Base-by-base conservation (phyloP, 2,329 filamentous ascomycete genomes). In the Colletotrichum agaves region DNA sequence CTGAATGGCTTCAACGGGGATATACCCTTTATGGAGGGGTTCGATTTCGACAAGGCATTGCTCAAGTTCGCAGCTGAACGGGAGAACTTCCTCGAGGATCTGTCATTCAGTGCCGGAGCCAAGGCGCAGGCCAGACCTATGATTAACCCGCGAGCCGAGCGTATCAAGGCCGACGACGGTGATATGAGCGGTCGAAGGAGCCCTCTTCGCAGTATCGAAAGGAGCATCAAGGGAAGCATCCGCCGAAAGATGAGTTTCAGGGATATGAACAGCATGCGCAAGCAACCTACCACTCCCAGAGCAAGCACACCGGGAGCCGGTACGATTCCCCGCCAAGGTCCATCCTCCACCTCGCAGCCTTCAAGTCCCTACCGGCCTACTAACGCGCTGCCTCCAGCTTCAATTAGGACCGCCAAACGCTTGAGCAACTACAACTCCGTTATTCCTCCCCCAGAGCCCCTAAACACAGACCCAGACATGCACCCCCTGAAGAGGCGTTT, bases 341-440 rank as follows among this genome's bases (percentile, higher is more conserved):
- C 57, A 58, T 21, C 55, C 37, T 69, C 69, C 39, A 72, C 67
- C 35, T 23, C 64, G 60, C 52, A 64, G 55, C 17, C 64, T 37
- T 41, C 64, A 59, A 67, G 52, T 63, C 71, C 61, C 70, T 58
- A 33, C 44, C 58, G 41, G 47, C 59, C 72, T 33, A 72, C 71
- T 63, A 60, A 39, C 49, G 63, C 63, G 23, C 53, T 67, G 71
- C 64, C 73, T 71, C 56, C 71, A 87, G 87, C 86, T 67, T 89
- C 87, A 50, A 81, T 89, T 70, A 90, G 94, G 73, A 97, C 94
- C 5, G 90, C 94, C 41, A 96, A 90, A 80, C 89, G 96, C 73
- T 83, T 98, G 72, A 98, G 95, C 79, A 97, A 97, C 77, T 99
- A 99, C 80, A 98, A 98, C 78, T 98, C 96, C 1, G 96, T 99